Percentiles rank a stretch among this genome's conserved stretches.
These are phyloP conservation scores for Nakazawaea laoshanensis DNA, from an alignment of 805 yeast genomes.

Conservation along the genomic window DNA sequence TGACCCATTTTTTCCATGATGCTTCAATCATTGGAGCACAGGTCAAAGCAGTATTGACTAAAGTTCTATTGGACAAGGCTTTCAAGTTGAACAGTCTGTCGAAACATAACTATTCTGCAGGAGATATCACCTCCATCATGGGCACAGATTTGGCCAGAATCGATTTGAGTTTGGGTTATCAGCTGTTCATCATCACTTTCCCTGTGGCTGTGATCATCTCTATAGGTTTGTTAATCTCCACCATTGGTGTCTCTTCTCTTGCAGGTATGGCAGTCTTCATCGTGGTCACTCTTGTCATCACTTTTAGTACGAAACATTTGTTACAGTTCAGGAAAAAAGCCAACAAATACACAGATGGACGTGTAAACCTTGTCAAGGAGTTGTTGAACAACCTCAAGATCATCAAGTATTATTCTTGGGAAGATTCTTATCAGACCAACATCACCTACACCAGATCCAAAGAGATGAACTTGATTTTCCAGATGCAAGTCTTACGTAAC, in stretches of 20 bases:
- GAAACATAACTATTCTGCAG: slow-evolving; percentile 54
- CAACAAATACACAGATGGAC: slow-evolving; percentile 57
- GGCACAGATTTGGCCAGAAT: slow-evolving; percentile 77
- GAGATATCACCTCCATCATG: slow-evolving; percentile 69
- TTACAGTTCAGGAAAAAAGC: slow-evolving; percentile 48
- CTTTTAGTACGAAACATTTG: slow-evolving; percentile 37
- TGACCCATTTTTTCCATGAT: slow-evolving; percentile 57
- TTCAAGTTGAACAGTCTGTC: slow-evolving; percentile 54
- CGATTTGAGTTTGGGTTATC: slow-evolving; percentile 64
- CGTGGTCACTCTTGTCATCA: slow-evolving; percentile 38
- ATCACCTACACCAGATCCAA: slow-evolving; percentile 44
- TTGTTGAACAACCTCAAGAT: slow-evolving; percentile 68
- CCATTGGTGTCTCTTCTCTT: slow-evolving; percentile 66
- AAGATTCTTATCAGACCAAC: slow-evolving; percentile 56
- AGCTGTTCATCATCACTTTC: slow-evolving; percentile 55
- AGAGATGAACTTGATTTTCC: slow-evolving; percentile 55
- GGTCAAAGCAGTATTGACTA: slow-evolving; percentile 60
- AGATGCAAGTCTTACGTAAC: slow-evolving; percentile 57
- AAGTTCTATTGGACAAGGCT: slow-evolving; percentile 59
- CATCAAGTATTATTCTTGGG: slow-evolving; percentile 90
- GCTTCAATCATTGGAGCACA: slow-evolving; percentile 61
- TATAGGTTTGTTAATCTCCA: slow-evolving; percentile 55
- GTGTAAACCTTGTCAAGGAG: slow-evolving; percentile 75
- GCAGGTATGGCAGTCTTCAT: slow-evolving; percentile 59
- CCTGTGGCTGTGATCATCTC: slow-evolving; percentile 56